Conservation (phyloP, 371 early-diverging fungal genomes). For the Smittium culicis region DNA sequence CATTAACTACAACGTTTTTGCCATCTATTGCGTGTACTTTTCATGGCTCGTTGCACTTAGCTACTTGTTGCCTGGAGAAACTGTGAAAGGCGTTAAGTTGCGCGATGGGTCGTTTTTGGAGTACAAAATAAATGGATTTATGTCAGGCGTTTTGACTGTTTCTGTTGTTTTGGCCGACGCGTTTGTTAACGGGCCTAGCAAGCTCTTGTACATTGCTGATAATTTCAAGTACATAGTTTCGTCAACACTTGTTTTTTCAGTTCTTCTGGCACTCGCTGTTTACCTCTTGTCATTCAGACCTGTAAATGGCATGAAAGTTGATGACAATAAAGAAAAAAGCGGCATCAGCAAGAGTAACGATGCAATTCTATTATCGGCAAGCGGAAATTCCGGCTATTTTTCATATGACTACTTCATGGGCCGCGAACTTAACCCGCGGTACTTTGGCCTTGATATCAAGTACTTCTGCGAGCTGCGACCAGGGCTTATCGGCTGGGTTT, state of each 20-base stretch:
- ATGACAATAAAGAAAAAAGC: no score
- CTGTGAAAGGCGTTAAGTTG: conserved; percentile 50
- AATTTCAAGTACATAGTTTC: conserved; percentile 54
- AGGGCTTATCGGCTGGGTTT: conserved; percentile 69
- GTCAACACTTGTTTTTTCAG: conserved; percentile 49
- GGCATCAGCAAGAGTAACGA: conserved; percentile 21
- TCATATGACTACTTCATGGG: conserved; percentile 86
- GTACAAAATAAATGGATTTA: conserved; percentile 64
- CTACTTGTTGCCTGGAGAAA: conserved; percentile 52
- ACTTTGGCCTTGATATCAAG: conserved; percentile 66
- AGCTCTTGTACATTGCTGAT: conserved; percentile 59
- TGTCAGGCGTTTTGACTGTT: conserved; percentile 43
- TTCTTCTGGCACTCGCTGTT: conserved; percentile 44
- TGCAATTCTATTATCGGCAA: conserved; percentile 50
- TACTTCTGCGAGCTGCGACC: conserved; percentile 76
- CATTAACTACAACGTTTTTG: conserved; percentile 35
- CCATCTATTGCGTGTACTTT: conserved; percentile 49
- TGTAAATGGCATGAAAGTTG: no score
- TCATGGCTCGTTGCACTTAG: conserved; percentile 47
- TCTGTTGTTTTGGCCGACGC: conserved; percentile 29
- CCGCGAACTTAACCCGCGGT: conserved; percentile 75
- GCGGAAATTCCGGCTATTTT: conserved; percentile 80
- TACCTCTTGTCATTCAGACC: conserved; percentile 64
- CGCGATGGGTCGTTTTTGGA: conserved; percentile 48
- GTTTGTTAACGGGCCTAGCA: conserved; percentile 35